Evolutionary conservation across 2,329 filamentous ascomycete species (phyloP), one percentile per base, ranked within the genome.

Genomic region (Cladophialophora chaetospira): DNA sequence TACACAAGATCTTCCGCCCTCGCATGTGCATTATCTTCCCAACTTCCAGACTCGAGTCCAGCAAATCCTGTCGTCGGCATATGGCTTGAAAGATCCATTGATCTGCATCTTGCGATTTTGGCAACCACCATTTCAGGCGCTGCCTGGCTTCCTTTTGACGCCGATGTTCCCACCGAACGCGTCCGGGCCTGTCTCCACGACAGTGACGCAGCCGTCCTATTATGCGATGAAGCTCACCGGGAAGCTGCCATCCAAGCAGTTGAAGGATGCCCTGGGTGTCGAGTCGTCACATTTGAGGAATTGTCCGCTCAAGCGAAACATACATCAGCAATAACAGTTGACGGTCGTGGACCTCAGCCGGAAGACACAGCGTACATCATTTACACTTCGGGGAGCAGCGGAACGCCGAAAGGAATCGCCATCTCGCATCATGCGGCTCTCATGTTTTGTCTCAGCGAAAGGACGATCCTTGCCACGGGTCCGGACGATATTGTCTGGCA

Each of bases 341-440:
- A 45, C 42, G 21, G 15, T n/a, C 26, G 21, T 13, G 26, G 21
- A 45, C 29, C 29, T 33, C 29, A 33, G 13, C 29, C 29, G 13
- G 8, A 33, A 33, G 29, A 33, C 13, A 33, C 42, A 33, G 29
- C 29, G 58, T 60, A 72, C 57, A 62, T 75, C 13, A 66, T 71
- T 3, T 73, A 71, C 55, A 73, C 71, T 21, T 66, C 68, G 2
- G 71, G 71, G 4, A 67, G 57, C 28, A 71, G 67, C 1, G 65
- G 68, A 5, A 54, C 47, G 0, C 61, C 72, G 0, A 72, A 71
- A 40, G 68, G 66, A 3, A 66, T 73, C 17, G 53, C 74, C 5
- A 67, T 76, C 17, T 65, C 70, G 10, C 74, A 77, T n/a, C 42
- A 45, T 45, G 42, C 42, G 15, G 42, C 42, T 45, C 42, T 45